Evolutionary conservation across 2,329 filamentous ascomycete genomes (phyloP), one percentile per base, ranked within the genome.

Genomic region (Diaporthe aspalathi): DNA sequence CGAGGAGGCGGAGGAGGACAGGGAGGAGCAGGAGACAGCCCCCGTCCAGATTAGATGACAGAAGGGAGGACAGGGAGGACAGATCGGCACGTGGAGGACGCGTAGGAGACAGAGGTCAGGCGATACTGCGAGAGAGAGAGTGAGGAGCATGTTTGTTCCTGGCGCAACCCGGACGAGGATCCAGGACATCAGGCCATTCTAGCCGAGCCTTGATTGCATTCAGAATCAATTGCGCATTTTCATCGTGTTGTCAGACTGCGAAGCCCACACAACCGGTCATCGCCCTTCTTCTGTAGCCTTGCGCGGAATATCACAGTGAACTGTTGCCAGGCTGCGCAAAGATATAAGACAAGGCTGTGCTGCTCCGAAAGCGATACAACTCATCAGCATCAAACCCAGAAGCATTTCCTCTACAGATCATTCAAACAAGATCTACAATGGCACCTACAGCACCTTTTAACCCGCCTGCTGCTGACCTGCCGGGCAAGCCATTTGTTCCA

Each of bases 401-500:
- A 49, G 27, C 62, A 66, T 50, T n/a, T n/a, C 32, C 29, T 16
- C 40, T 47, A 29, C 40, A 50, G 27, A 43, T 22, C n/a, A 35
- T 72, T 32, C 24, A 5, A 57, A 38, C 29, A 66, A 29, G 57
- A 1, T 45, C 22, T 43, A 63, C 16, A 32, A 79, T 79, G 77
- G 69, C 77, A 24, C 74, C 79, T 72, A 76, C 81, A 53, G 78
- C 83, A 22, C 78, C 80, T 5, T 85, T 85, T 75, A 81, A 78
- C 70, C 82, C 83, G 16, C 81, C 82, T 9, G 72, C 82, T 4
- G 74, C 81, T 22, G 75, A 81, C 62, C 75, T 81, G n/a, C 74
- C 75, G 1, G 79, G 79, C 70, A 85, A 85, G 74, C 83, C 83
- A 9, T 75, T 73, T n/a, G 82, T 86, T 12, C 78, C 82, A 12